Evolutionary conservation across 345 rosid genomes (phyloP).

Genomic region (Salix purpurea): DNA sequence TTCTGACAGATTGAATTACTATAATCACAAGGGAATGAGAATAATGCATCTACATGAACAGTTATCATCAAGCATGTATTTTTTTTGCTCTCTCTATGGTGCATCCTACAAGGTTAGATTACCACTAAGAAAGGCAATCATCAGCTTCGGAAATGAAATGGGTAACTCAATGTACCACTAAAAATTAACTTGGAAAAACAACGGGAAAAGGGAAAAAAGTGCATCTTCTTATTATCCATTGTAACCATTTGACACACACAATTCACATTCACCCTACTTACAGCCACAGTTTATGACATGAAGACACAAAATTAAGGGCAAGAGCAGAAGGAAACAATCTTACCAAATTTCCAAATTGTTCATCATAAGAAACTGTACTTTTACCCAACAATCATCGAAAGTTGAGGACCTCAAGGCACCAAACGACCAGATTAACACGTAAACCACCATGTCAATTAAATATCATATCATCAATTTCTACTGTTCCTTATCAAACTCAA

Average conservation of each 20-base stretch:
- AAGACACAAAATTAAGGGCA: not conserved
- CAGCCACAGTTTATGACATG: not conserved
- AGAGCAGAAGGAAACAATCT: not conserved
- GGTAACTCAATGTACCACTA: not conserved
- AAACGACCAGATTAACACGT: not conserved
- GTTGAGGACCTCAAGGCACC: not conserved
- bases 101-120: not conserved
- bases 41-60: not conserved
- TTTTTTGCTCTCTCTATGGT: not conserved
- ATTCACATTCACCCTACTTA: not conserved
- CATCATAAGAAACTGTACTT: not conserved
- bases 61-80: not conserved
- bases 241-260: not conserved
- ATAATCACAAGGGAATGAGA: not conserved
- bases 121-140: not conserved
- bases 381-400: not conserved
- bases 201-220: not conserved
- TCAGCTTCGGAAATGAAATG: not conserved
- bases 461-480: not conserved
- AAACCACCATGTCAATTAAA: not conserved
- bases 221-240: not conserved
- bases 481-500: not conserved
- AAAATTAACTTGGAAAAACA: not conserved
- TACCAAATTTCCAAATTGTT: not conserved
- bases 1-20: not conserved